Conservation (phyloP, 148 eudicot species). For the Heliosperma pusillum region DNA sequence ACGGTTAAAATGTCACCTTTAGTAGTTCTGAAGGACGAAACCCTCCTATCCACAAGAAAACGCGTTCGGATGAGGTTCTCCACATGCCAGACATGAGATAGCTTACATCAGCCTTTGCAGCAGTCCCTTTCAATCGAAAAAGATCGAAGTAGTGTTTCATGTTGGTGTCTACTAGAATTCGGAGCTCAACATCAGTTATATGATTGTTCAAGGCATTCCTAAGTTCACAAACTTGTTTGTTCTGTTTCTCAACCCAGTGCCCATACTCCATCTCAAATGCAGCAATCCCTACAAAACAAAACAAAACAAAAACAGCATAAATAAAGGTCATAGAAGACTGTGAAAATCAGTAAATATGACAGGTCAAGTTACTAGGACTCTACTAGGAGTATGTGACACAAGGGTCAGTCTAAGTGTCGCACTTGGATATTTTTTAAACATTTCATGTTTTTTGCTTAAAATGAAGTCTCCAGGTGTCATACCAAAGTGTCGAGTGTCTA, state of each 20-base stretch:
- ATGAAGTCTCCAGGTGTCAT: too few species aligned
- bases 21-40: slow-evolving; percentile 91
- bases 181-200: slow-evolving; percentile 49
- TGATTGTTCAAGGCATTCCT: slow-evolving; percentile 55
- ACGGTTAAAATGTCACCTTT: slow-evolving; percentile 42
- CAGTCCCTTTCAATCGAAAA: slow-evolving; percentile 65
- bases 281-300: slow-evolving; percentile 45
- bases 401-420: too few species aligned
- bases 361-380: too few species aligned
- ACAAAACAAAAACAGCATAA: neutral
- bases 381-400: too few species aligned
- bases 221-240: slow-evolving; percentile 50
- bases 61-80: slow-evolving; percentile 78
- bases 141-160: slow-evolving; percentile 77
- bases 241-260: slow-evolving; percentile 78
- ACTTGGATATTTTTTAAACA: too few species aligned
- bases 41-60: slow-evolving; percentile 97
- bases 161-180: slow-evolving; percentile 48
- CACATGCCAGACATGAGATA: slow-evolving; percentile 88
- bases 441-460: neutral
- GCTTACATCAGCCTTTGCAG: slow-evolving; percentile 76
- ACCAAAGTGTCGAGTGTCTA: too few species aligned
- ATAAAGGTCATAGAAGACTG: neutral
- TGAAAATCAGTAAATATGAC: neutral
- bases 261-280: slow-evolving; percentile 71